Evolutionary conservation across 306 rosid genomes (phyloP).

Genomic region (Begonia fuchsioides): DNA sequence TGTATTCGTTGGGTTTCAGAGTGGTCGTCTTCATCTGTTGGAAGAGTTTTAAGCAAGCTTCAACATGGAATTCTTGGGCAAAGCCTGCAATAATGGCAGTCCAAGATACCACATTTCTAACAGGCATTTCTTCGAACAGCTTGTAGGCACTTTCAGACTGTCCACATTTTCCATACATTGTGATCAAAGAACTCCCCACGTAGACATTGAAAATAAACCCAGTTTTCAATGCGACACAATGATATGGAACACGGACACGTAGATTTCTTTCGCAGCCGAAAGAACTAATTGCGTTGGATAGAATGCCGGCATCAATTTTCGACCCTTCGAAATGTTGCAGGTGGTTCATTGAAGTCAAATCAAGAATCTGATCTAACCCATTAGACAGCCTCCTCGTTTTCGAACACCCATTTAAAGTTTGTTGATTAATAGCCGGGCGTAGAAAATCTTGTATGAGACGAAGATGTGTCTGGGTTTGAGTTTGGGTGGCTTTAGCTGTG

Average conservation of each 20-base stretch:
- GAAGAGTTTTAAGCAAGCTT: slow-evolving; percentile 47
- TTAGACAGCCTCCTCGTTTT: slow-evolving; percentile 3
- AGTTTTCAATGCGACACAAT: slow-evolving; percentile 40
- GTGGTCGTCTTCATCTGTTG: slow-evolving; percentile 28
- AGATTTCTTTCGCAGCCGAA: slow-evolving; percentile 39
- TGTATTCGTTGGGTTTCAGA: slow-evolving; percentile 50
- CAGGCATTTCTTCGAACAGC: slow-evolving; percentile 61
- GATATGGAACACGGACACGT: slow-evolving; percentile 49
- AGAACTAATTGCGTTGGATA: slow-evolving; percentile 41
- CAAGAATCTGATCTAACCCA: slow-evolving; percentile 11
- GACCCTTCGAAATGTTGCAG: slow-evolving; percentile 15
- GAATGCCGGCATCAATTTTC: slow-evolving; percentile 24
- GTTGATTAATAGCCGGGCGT: slow-evolving; percentile 11
- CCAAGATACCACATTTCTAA: slow-evolving; percentile 73
- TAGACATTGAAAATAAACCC: slow-evolving; percentile 57
- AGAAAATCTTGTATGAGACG: slow-evolving; percentile 42
- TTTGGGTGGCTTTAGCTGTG: too few species aligned
- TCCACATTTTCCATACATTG: slow-evolving; percentile 41
- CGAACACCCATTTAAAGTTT: too few species aligned
- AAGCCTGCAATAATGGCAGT: slow-evolving; percentile 55
- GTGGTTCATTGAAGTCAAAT: slow-evolving; percentile 8
- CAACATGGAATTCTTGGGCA: slow-evolving; percentile 57
- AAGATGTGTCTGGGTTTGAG: slow-evolving; percentile 44
- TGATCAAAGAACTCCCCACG: slow-evolving; percentile 66
- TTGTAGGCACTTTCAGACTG: slow-evolving; percentile 29